Evolutionary conservation across 345 rosid species (phyloP).

Genomic region (Diplotaxis tenuifolia): DNA sequence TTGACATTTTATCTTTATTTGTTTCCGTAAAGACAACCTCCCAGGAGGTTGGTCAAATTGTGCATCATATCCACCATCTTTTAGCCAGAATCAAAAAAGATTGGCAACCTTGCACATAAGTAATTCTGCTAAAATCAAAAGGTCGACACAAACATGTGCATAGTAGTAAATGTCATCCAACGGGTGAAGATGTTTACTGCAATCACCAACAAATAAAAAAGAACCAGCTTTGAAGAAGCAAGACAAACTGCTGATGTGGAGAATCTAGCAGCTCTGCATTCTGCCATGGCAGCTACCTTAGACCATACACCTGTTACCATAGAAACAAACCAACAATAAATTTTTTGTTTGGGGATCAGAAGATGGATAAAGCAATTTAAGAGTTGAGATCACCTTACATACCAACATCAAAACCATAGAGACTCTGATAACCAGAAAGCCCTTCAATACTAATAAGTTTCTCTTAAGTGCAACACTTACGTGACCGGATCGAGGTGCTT

Average conservation of each 20-base stretch:
- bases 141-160: slow-evolving; percentile 52
- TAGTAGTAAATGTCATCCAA: slow-evolving; percentile 83
- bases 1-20: slow-evolving; percentile 81
- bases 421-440: slow-evolving; percentile 73
- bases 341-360: neutral
- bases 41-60: slow-evolving; percentile 49
- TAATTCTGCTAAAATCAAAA: neutral
- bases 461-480: slow-evolving; percentile 72
- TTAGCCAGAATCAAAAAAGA: slow-evolving; percentile 18
- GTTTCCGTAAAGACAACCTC: slow-evolving; percentile 71
- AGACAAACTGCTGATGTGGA: slow-evolving; percentile 78
- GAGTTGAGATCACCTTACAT: no score
- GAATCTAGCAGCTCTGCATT: slow-evolving; percentile 86
- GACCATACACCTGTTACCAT: slow-evolving; percentile 80
- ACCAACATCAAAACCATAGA: no score
- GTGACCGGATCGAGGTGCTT: slow-evolving; percentile 93
- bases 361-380: no score
- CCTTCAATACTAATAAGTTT: slow-evolving; percentile 88
- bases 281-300: slow-evolving; percentile 55
- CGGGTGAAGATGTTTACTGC: slow-evolving; percentile 87
- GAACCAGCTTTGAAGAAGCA: slow-evolving; percentile 71
- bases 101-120: slow-evolving; percentile 3
- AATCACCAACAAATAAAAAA: slow-evolving; percentile 79
- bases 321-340: neutral
- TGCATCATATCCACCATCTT: slow-evolving; percentile 50